These are phyloP conservation scores for Blastocystis sp. DNA, from an alignment of 352 stramenopile species.

Conservation along the genomic window DNA sequence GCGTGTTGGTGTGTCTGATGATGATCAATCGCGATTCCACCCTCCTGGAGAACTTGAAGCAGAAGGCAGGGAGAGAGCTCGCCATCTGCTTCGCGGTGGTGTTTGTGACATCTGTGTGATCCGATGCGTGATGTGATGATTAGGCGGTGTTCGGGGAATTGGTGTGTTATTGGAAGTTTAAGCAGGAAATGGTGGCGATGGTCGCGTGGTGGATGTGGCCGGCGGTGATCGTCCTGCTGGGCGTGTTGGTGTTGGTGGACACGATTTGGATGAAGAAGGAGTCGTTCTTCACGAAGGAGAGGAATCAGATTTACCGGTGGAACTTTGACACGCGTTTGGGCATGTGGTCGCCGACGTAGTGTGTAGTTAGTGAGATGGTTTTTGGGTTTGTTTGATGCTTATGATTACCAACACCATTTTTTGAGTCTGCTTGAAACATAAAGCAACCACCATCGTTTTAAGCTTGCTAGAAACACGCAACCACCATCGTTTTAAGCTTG, in stretches of 20 bases:
- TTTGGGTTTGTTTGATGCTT: conserved; percentile 3
- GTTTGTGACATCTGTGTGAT: neutral
- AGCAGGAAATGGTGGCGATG: neutral
- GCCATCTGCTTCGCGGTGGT: conserved; percentile 7
- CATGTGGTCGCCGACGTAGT: conserved; percentile 45
- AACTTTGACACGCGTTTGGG: conserved; percentile 61
- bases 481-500: too few species aligned
- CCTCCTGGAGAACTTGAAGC: conserved; percentile 11
- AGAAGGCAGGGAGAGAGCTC: neutral
- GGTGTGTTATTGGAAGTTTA: neutral
- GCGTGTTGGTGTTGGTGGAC: conserved; percentile 16
- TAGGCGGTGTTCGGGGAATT: conserved; percentile 49
- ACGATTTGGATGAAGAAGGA: conserved; percentile 17
- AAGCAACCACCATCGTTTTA: too few species aligned
- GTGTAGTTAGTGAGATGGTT: neutral
- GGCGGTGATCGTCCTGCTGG: neutral
- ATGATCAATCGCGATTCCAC: conserved; percentile 35
- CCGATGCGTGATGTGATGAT: neutral
- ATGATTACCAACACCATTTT: neutral
- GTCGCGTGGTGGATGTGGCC: conserved; percentile 30
- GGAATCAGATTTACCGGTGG: conserved; percentile 67
- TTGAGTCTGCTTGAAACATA: neutral
- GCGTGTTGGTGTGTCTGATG: conserved; percentile 14
- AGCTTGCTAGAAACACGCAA: too few species aligned
- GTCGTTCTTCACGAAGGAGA: conserved; percentile 31